Percentiles rank a stretch among this genome's conserved stretches.
phyloP scores from a whole-genome alignment of 495 filamentous ascomycete species.

The Aspergillus biplanus region DNA sequence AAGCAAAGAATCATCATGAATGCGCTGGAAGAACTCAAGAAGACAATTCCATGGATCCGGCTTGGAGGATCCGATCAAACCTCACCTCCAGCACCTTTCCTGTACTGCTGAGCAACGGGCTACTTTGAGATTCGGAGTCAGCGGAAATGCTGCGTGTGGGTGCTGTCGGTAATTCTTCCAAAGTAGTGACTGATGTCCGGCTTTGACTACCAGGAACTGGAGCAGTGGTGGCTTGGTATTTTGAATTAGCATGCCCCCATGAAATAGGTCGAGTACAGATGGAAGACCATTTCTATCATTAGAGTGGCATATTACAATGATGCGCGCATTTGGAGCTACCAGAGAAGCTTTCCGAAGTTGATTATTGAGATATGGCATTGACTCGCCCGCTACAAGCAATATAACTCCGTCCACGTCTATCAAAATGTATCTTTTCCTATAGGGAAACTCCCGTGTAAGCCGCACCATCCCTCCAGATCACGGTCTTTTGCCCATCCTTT shows the following conservation, averaged over 20 bases:
- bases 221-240: conserved; percentile 32
- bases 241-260: no score
- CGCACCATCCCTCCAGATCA: conserved; percentile 31
- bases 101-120: conserved; percentile 51
- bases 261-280: no score
- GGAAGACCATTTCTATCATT: no score
- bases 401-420: not conserved
- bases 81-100: conserved; percentile 48
- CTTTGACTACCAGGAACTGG: conserved; percentile 54
- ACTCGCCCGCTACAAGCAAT: not conserved
- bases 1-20: not conserved
- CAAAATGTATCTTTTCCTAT: not conserved
- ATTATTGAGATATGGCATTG: no score
- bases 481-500: conserved; percentile 44
- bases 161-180: not conserved
- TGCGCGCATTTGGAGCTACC: no score
- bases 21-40: not conserved
- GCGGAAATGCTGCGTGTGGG: conserved; percentile 59
- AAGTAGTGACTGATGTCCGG: no score
- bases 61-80: conserved; percentile 45
- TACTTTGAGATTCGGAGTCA: conserved; percentile 58
- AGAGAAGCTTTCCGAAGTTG: no score
- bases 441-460: conserved; percentile 35
- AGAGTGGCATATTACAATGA: no score
- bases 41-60: conserved; percentile 29